Evolutionary conservation across 1,139 yeast species (phyloP), one percentile per base, ranked within the genome.

Genomic region (Debaryomycetaceae sp.): DNA sequence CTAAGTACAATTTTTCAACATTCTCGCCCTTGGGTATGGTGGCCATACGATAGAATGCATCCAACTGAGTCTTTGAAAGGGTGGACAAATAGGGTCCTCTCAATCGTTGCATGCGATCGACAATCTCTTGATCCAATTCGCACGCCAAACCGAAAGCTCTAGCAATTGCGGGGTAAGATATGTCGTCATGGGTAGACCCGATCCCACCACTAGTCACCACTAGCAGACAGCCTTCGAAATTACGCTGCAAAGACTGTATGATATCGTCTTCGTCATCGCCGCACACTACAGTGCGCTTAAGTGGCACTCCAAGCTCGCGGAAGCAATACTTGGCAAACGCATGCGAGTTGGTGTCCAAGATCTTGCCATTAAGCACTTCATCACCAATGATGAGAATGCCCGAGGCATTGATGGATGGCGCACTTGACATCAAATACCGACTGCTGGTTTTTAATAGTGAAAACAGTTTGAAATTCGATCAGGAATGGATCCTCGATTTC

Each of bases 141-240:
- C 78, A 58, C 0, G 70, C 70, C 8, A 82, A 53, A 2, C 56
- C 56, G 45, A 66, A 85, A 14, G 83, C 82, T 40, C 69, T 71
- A 2, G 88, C 83, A 11, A 85, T 51, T 4, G 82, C 70, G 31
- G 76, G 77, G 51, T 86, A 85, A 0, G 95, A 84, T 36, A 85
- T 80, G 51, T 85, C 96, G 49, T 85, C 95, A 46, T 85, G 95
- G 0, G 95, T 86, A 3, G 94, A 84, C 0, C 96, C 96, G 39
- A 86, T 83, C 0, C 85, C 86, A 2, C 96, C 95, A 12, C 86
- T 75, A 1, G 95, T 84, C 12, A 84, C 71, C 4, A 85, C 70
- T 34, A 85, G 70, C 46, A 83, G 91, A 43, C 78, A 78, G 12
- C 14, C 14, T 14, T 61, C 49, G 18, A 70, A 56, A 15, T 53